Percentiles rank a stretch among this genome's conserved stretches.
Conservation (phyloP, 371 early-diverging fungal genomes). For the Saksenaea oblongispora region DNA sequence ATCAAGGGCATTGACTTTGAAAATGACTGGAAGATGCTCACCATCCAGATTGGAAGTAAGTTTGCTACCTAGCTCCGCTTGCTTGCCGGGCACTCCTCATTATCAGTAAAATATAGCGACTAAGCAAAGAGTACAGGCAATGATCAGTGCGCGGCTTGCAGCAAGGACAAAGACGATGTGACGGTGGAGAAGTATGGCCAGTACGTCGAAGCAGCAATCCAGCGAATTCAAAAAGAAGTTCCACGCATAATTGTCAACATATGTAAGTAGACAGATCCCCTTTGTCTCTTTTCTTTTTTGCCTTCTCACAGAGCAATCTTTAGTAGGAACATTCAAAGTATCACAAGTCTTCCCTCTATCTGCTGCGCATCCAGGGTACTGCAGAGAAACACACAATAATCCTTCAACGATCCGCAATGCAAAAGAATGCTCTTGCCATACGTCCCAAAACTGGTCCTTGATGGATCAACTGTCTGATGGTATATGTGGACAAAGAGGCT, state of each 20-base stretch:
- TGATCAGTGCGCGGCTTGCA: slow-evolving; percentile 21
- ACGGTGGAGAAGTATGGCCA: slow-evolving; percentile 15
- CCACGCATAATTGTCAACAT: slow-evolving; percentile 17
- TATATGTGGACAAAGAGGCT: neutral
- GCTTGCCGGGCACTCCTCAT: no score
- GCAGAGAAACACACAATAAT: slow-evolving; percentile 4
- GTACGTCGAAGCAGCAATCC: slow-evolving; percentile 15
- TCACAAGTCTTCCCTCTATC: slow-evolving; percentile 13
- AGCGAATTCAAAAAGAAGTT: slow-evolving; percentile 13
- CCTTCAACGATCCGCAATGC: slow-evolving; percentile 8
- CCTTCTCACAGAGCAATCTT: neutral
- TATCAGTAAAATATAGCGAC: no score
- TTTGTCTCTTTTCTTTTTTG: no score
- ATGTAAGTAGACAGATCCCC: slow-evolving; percentile 1
- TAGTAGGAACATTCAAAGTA: slow-evolving; percentile 17
- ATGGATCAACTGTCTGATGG: slow-evolving; percentile 6
- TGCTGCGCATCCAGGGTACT: slow-evolving; percentile 10
- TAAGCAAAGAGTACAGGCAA: slow-evolving; percentile 16
- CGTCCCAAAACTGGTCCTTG: neutral
- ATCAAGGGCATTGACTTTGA: slow-evolving; percentile 18
- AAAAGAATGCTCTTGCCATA: slow-evolving; percentile 14
- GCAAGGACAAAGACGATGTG: slow-evolving; percentile 4
- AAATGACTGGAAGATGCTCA: slow-evolving; percentile 49
- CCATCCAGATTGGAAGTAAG: slow-evolving; percentile 46
- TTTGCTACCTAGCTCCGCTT: no score